A percentile compares a stretch with the other conserved stretches of the same genome.
Conservation (phyloP, 805 yeast genomes). For the Candida ulmi region DNA sequence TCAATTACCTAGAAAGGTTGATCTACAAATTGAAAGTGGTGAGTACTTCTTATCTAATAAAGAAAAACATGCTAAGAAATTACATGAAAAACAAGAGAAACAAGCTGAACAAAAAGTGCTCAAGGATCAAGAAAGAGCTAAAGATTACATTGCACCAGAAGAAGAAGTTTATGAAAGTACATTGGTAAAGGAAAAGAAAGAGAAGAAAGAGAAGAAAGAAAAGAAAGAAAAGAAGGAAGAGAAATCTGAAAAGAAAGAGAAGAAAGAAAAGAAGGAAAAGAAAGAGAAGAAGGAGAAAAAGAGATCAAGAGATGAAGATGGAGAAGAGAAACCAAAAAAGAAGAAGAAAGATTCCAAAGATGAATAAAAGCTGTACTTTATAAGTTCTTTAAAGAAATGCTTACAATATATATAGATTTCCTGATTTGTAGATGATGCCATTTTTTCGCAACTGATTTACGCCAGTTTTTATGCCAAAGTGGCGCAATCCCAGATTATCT, state of each 20-base stretch:
- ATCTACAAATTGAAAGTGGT: constrained; percentile 96
- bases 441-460: too few relatives aligned
- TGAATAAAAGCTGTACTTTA: too few relatives aligned
- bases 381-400: too few relatives aligned
- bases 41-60: constrained; percentile 89
- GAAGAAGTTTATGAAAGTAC: constrained; percentile 54
- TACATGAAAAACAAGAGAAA: constrained; percentile 72
- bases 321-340: constrained; percentile 24
- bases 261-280: constrained; percentile 19
- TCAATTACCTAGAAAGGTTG: constrained; percentile 94
- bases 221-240: constrained; percentile 22
- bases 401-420: too few relatives aligned
- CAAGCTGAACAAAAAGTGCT: constrained; percentile 65
- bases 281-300: constrained; percentile 20
- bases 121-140: constrained; percentile 63
- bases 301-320: constrained; percentile 18
- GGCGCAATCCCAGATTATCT: too few relatives aligned
- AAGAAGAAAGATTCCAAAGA: constrained; percentile 19
- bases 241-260: constrained; percentile 26
- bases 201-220: constrained; percentile 23
- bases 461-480: not conserved
- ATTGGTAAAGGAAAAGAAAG: constrained; percentile 28
- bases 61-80: constrained; percentile 67
- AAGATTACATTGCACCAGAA: constrained; percentile 82
- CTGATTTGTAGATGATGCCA: too few relatives aligned